These are phyloP conservation scores for Lupinus albus DNA, from an alignment of 306 rosid species.

Conservation along the genomic window DNA sequence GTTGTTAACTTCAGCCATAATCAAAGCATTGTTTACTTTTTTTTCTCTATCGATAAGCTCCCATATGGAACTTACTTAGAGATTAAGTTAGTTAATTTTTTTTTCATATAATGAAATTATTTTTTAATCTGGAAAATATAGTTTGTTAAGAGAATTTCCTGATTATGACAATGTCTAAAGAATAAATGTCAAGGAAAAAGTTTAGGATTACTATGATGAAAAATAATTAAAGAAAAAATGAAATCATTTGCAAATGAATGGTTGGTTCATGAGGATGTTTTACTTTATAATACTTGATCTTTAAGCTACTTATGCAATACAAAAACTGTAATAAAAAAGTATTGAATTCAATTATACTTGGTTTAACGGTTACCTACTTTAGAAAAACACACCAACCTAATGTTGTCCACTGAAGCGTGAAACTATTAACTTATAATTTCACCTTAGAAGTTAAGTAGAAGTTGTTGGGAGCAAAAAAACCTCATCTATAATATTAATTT, in stretches of 20 bases:
- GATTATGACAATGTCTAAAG: no score
- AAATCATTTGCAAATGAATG: slow-evolving; percentile 1
- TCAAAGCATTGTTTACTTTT: slow-evolving; percentile 17
- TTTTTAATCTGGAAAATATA: no score
- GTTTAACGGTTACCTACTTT: slow-evolving; percentile 33
- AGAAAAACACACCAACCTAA: slow-evolving; percentile 9
- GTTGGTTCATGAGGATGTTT: slow-evolving; percentile 16
- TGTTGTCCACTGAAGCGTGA: no score
- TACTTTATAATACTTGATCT: slow-evolving; percentile 27
- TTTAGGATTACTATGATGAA: no score
- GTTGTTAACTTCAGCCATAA: slow-evolving; percentile 35
- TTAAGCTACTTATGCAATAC: slow-evolving; percentile 38
- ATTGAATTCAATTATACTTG: slow-evolving; percentile 26
- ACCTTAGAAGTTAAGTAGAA: slow-evolving; percentile 45
- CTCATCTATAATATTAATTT: no score
- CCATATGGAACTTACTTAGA: neutral
- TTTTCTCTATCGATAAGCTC: no score
- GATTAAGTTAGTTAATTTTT: neutral
- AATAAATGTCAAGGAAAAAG: no score
- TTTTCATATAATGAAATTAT: neutral
- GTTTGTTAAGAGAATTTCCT: neutral
- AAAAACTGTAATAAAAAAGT: slow-evolving; percentile 23
- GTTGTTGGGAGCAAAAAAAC: no score
- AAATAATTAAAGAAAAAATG: neutral
- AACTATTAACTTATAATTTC: slow-evolving; percentile 22